Evolutionary conservation across 164 flowering plant species (phyloP).

Genomic region (Malania oleifera): DNA sequence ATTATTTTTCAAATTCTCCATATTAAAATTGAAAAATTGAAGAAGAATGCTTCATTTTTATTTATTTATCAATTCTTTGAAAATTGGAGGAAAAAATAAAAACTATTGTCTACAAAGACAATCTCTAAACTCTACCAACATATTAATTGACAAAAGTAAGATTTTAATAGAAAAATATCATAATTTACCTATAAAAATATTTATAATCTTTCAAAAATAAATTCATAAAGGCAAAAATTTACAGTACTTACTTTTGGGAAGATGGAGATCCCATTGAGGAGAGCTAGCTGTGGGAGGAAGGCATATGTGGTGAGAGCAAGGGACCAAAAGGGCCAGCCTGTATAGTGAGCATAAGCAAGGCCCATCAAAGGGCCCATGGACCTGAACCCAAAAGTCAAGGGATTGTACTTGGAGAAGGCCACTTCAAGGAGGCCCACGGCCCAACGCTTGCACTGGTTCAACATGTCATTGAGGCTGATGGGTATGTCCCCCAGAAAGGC

Average conservation of each 20-base stretch:
- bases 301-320: slow-evolving; percentile 53
- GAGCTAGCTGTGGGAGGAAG: slow-evolving; percentile 58
- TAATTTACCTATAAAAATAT: too few species aligned
- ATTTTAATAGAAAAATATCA: too few species aligned
- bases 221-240: too few species aligned
- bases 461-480: slow-evolving; percentile 35
- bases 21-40: too few species aligned
- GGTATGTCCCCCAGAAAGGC: slow-evolving; percentile 74
- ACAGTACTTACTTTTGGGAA: slow-evolving; percentile 57
- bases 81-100: too few species aligned
- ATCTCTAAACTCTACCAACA: too few species aligned
- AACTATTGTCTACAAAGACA: too few species aligned
- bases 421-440: slow-evolving; percentile 51
- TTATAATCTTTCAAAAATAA: too few species aligned
- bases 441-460: slow-evolving; percentile 68
- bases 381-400: slow-evolving; percentile 40
- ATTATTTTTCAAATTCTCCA: too few species aligned
- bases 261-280: slow-evolving; percentile 33
- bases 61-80: too few species aligned
- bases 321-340: slow-evolving; percentile 43
- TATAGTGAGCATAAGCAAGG: slow-evolving; percentile 29
- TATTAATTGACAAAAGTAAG: too few species aligned
- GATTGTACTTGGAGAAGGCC: slow-evolving; percentile 42
- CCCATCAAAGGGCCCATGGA: slow-evolving; percentile 40
- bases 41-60: too few species aligned